phyloP scores from a whole-genome alignment of 2,329 filamentous ascomycete genomes.

The Talaromyces sp. region DNA sequence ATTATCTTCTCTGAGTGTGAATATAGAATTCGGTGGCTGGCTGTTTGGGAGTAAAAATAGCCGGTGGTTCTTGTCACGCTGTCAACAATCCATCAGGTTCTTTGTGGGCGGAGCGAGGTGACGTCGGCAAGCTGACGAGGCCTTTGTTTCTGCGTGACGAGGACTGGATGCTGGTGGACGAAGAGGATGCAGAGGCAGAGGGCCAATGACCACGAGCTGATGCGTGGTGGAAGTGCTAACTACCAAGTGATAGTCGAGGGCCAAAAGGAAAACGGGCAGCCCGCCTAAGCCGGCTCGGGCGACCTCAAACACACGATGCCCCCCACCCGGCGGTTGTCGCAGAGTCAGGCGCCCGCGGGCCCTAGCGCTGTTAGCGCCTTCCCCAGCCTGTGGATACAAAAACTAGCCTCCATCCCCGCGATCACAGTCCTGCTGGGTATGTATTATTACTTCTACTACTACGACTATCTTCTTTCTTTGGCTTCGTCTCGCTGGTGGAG shows the following conservation, averaged over 20 bases:
- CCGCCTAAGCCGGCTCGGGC: constrained; percentile 8
- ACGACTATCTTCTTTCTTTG: neutral
- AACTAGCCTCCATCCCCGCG: neutral
- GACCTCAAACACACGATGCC: constrained; percentile 10
- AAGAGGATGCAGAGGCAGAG: neutral
- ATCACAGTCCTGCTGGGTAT: neutral
- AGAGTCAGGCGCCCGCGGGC: neutral
- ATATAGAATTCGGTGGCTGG: neutral
- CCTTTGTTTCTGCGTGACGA: neutral
- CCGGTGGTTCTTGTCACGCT: neutral
- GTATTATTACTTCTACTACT: neutral
- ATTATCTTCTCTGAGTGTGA: neutral
- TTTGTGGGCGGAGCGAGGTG: neutral
- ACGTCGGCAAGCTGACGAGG: neutral
- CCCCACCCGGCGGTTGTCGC: constrained; percentile 8
- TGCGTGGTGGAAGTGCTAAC: too few species aligned
- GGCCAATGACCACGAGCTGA: neutral
- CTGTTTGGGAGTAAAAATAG: neutral
- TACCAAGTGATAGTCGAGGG: too few species aligned
- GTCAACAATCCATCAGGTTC: neutral
- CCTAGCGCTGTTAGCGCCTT: neutral
- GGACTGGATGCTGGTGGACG: neutral
- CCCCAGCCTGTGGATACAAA: neutral
- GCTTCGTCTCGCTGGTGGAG: neutral
- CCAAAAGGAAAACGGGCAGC: neutral